Evolutionary conservation across 306 rosid species (phyloP).

Genomic region (Pyrus communis): DNA sequence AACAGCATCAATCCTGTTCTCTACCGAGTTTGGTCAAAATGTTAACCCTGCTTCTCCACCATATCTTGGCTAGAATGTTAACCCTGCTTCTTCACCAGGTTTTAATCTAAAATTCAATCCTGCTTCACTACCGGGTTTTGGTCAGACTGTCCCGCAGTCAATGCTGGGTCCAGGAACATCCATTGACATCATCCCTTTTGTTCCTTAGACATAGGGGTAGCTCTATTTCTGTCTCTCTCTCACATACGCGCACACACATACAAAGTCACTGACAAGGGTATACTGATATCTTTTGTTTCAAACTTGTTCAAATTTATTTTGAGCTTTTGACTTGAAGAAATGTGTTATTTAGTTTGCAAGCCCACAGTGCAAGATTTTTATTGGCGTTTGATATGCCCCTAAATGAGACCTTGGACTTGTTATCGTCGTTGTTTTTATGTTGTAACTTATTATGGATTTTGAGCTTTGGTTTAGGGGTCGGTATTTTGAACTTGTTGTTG

Average conservation of each 20-base stretch:
- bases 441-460: background rate
- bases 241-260: background rate
- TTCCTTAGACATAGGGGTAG: background rate
- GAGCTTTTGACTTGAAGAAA: background rate
- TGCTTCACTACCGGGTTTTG: background rate
- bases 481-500: background rate
- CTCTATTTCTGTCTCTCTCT: background rate
- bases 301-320: background rate
- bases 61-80: background rate
- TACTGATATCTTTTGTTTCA: background rate
- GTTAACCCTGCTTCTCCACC: background rate
- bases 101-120: background rate
- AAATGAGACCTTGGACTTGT: background rate
- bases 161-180: background rate
- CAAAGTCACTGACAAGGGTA: background rate
- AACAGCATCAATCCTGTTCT: background rate
- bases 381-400: background rate
- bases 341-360: background rate
- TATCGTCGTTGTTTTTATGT: background rate
- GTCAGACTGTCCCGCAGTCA: background rate
- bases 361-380: background rate
- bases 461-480: background rate
- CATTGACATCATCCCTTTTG: slow-evolving; percentile 5
- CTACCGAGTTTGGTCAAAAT: background rate
- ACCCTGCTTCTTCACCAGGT: background rate